Percentiles rank a stretch among this genome's conserved stretches.
Evolutionary conservation across 2,329 filamentous ascomycete species (phyloP).

Genomic region (Arthrinium puccinioides): DNA sequence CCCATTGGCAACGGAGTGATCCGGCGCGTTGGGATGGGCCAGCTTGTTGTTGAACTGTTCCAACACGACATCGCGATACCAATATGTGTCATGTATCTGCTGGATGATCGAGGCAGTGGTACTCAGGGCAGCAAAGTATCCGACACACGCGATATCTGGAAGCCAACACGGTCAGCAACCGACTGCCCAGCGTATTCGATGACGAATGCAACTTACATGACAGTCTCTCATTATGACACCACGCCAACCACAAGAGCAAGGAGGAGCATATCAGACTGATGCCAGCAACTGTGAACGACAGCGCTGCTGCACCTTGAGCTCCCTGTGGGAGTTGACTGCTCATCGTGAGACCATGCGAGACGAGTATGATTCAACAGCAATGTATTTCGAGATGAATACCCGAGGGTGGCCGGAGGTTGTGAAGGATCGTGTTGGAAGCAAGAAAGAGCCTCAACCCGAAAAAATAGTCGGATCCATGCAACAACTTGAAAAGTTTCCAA

Average conservation of each 20-base stretch:
- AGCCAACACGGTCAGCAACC: not conserved
- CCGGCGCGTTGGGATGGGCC: conserved; percentile 10
- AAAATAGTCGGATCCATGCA: too few relatives aligned
- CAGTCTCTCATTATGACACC: conserved; percentile 14
- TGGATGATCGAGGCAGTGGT: conserved; percentile 15
- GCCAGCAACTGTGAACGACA: conserved; percentile 7
- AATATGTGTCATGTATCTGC: conserved; percentile 13
- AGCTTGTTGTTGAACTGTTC: conserved; percentile 11
- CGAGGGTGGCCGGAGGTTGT: too few relatives aligned
- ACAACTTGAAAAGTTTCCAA: too few relatives aligned
- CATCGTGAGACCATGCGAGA: too few relatives aligned
- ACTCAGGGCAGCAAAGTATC: conserved; percentile 13
- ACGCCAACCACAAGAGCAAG: conserved; percentile 16
- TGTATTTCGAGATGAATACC: too few relatives aligned
- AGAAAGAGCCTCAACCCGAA: too few relatives aligned
- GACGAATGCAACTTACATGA: conserved; percentile 13
- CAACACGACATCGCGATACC: conserved; percentile 8
- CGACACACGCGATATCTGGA: conserved; percentile 14
- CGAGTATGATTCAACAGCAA: too few relatives aligned
- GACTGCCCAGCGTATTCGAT: not conserved
- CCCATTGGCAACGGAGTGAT: conserved; percentile 14
- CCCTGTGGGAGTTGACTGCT: conserved; percentile 11
- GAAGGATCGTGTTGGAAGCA: too few relatives aligned
- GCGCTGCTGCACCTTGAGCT: conserved; percentile 9
- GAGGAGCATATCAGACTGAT: conserved; percentile 7